Percentiles rank a stretch among this genome's conserved stretches.
These are phyloP conservation scores for Stephania yunnanensis DNA, from an alignment of 164 flowering plant species.

Conservation along the genomic window DNA sequence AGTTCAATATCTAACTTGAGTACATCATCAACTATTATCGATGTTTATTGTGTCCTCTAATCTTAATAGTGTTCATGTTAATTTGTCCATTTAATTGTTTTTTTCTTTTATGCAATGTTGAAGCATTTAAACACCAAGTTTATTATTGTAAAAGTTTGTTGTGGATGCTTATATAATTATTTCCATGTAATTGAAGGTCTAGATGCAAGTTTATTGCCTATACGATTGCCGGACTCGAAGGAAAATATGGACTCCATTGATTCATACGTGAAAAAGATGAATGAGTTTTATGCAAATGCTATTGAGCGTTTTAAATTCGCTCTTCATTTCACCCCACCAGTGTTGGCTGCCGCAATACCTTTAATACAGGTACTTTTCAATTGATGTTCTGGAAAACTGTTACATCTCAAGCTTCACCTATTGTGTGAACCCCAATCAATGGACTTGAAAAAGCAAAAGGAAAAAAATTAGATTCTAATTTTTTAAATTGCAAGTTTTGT, in stretches of 20 bases:
- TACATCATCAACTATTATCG: no score
- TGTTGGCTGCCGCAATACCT: slow-evolving; percentile 58
- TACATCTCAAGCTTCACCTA: background rate
- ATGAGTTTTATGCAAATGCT: slow-evolving; percentile 46
- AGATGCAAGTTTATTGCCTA: slow-evolving; percentile 54
- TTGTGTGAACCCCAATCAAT: background rate
- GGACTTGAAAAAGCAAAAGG: background rate
- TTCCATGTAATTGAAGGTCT: slow-evolving; percentile 27
- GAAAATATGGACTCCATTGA: slow-evolving; percentile 26
- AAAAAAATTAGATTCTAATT: background rate
- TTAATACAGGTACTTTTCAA: slow-evolving; percentile 51
- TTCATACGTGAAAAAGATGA: slow-evolving; percentile 19
- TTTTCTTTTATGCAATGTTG: background rate
- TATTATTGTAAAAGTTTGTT: slow-evolving; percentile 4
- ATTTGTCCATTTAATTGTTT: no score
- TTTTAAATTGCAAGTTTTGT: background rate
- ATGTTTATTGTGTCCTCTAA: no score
- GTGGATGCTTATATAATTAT: slow-evolving; percentile 4
- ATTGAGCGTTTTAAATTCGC: slow-evolving; percentile 49
- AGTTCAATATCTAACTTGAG: no score
- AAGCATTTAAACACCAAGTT: background rate
- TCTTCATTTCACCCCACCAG: slow-evolving; percentile 46
- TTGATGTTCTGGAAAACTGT: background rate
- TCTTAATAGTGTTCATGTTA: no score
- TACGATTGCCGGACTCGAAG: slow-evolving; percentile 30